phyloP scores from a whole-genome alignment of 2,329 filamentous ascomycete genomes.

The Didymella segeticola region DNA sequence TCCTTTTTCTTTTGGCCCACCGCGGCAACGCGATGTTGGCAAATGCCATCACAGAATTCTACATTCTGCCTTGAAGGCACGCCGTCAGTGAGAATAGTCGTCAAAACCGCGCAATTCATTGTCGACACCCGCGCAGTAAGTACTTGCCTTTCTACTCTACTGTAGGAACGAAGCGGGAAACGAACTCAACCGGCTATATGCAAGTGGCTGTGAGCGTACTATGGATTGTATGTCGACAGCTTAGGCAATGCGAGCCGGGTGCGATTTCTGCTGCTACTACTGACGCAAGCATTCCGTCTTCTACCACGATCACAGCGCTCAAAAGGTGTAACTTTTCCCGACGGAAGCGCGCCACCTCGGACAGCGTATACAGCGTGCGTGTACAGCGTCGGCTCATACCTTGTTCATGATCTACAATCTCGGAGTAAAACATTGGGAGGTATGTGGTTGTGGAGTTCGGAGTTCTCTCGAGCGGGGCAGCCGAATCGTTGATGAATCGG shows the following conservation, averaged over 20 bases:
- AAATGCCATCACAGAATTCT: no score
- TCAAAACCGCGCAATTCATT: no score
- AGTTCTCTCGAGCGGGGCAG: conserved; percentile 14
- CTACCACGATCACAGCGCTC: neutral
- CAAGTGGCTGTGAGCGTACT: neutral
- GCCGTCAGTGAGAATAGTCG: no score
- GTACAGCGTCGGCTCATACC: neutral
- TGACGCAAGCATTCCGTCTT: neutral
- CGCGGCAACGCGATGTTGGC: no score
- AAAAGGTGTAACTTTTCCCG: neutral
- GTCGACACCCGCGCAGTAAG: no score
- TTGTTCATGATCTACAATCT: neutral
- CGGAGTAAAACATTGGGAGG: conserved; percentile 2
- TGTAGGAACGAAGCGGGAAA: no score
- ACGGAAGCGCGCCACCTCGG: neutral
- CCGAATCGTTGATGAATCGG: conserved; percentile 7
- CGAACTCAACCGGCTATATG: no score
- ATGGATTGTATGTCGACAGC: neutral
- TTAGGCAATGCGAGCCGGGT: neutral
- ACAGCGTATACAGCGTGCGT: neutral
- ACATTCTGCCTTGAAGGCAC: no score
- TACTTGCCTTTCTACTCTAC: no score
- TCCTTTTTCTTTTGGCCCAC: no score
- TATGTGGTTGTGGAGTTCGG: conserved; percentile 9
- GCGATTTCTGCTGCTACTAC: neutral